phyloP scores from a whole-genome alignment of 1,139 yeast species.

The Arxiozyma heterogenica region DNA sequence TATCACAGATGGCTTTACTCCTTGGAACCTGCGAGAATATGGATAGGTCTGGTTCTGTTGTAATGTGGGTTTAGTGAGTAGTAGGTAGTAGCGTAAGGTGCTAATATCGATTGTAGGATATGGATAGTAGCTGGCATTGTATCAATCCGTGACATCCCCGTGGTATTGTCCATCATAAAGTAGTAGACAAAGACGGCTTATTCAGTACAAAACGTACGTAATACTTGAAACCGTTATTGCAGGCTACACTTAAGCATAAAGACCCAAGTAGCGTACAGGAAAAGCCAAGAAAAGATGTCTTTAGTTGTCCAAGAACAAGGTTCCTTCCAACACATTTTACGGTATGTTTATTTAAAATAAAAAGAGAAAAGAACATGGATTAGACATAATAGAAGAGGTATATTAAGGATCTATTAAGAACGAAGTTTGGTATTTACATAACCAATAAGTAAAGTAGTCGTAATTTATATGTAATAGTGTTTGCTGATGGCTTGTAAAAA shows the following conservation, averaged over 20 bases:
- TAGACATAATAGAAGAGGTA: neutral
- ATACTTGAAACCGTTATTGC: neutral
- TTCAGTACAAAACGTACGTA: neutral
- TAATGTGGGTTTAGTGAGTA: neutral
- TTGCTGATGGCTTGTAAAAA: neutral
- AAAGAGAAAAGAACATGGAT: too few species aligned
- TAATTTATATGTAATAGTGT: too few species aligned
- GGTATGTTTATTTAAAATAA: conserved; percentile 49
- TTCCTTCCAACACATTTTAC: conserved; percentile 99
- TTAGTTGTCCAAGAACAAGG: conserved; percentile 98
- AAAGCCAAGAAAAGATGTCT: conserved; percentile 49
- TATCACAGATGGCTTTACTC: neutral
- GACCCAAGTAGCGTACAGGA: neutral
- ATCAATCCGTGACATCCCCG: neutral
- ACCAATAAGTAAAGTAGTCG: neutral
- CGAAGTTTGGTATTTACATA: neutral
- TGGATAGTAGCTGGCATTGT: neutral
- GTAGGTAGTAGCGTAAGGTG: neutral
- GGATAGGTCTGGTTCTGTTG: neutral
- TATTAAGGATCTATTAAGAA: neutral
- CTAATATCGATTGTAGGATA: neutral
- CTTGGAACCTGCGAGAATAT: neutral
- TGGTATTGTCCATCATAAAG: neutral
- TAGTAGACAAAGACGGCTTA: neutral
- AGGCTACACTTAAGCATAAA: neutral